Evolutionary conservation across 768 basidiomycete genomes (phyloP).

Genomic region (Tricholoma matsutake): DNA sequence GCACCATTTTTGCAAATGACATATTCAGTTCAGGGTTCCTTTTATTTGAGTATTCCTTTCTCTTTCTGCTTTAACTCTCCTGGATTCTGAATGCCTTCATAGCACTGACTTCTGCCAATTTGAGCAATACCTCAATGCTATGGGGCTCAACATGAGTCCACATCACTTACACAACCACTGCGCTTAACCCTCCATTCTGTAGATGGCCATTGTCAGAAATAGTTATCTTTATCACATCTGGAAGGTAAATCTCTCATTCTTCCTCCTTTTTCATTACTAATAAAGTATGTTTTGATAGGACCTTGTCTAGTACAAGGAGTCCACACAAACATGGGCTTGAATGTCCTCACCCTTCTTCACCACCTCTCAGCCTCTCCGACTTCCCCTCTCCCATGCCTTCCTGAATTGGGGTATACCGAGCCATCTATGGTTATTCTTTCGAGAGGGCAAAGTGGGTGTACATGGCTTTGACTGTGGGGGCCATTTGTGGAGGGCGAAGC

Average conservation of each 20-base stretch:
- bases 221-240: slow-evolving; percentile 94
- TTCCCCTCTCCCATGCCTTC: no score
- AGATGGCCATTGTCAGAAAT: slow-evolving; percentile 92
- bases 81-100: slow-evolving; percentile 6
- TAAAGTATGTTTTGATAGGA: no score
- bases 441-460: no score
- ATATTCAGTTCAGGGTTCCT: slow-evolving; percentile 90
- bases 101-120: slow-evolving; percentile 97
- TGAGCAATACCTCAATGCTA: slow-evolving; percentile 82
- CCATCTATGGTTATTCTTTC: no score
- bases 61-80: not conserved
- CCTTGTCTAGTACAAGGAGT: no score
- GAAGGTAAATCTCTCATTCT: slow-evolving; percentile 40
- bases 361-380: no score
- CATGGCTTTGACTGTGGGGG: no score
- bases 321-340: no score
- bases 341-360: no score
- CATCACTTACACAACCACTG: not conserved
- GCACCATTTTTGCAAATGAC: slow-evolving; percentile 87
- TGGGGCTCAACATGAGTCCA: slow-evolving; percentile 77
- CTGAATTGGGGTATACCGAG: no score
- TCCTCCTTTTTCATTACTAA: no score
- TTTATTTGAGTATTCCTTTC: slow-evolving; percentile 72
- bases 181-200: not conserved
- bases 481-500: no score